A percentile compares a stretch with the other conserved stretches of the same genome.
These are phyloP conservation scores for Misopates orontium DNA, from an alignment of 257 asterid species.

Conservation along the genomic window DNA sequence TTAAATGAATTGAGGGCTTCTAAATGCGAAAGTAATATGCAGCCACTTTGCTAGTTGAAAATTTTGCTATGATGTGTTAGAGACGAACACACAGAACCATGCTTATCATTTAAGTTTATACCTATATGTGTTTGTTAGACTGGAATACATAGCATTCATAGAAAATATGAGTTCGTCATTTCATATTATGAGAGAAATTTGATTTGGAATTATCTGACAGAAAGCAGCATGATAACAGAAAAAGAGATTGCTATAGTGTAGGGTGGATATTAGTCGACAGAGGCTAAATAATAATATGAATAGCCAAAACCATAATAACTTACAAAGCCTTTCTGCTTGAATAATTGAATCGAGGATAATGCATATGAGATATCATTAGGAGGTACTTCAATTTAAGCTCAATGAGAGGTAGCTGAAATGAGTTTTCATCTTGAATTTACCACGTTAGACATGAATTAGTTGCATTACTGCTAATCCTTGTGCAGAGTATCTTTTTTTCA, in stretches of 20 bases:
- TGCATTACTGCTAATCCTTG: too few species aligned
- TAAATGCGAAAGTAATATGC: not conserved
- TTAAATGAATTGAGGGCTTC: not conserved
- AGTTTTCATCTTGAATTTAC: too few species aligned
- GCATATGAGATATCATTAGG: too few species aligned
- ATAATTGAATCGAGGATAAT: too few species aligned
- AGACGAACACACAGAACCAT: not conserved
- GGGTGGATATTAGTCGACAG: too few species aligned
- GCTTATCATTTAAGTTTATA: not conserved
- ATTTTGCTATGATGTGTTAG: slow-evolving; percentile 7
- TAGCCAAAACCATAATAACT: too few species aligned
- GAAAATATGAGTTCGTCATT: not conserved
- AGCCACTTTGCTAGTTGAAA: not conserved
- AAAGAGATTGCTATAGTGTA: not conserved
- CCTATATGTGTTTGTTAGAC: not conserved
- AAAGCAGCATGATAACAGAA: not conserved
- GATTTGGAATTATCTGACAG: not conserved
- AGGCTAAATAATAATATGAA: too few species aligned
- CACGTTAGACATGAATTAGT: too few species aligned
- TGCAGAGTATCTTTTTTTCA: not conserved
- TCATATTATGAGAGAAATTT: slow-evolving; percentile 15
- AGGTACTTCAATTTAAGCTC: too few species aligned
- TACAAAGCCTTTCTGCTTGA: too few species aligned
- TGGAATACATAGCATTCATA: slow-evolving; percentile 1
- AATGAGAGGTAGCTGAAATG: too few species aligned